A percentile compares a stretch with the other conserved stretches of the same genome.
These are phyloP conservation scores for Anacardium occidentale DNA, from an alignment of 345 rosid species.

Conservation along the genomic window DNA sequence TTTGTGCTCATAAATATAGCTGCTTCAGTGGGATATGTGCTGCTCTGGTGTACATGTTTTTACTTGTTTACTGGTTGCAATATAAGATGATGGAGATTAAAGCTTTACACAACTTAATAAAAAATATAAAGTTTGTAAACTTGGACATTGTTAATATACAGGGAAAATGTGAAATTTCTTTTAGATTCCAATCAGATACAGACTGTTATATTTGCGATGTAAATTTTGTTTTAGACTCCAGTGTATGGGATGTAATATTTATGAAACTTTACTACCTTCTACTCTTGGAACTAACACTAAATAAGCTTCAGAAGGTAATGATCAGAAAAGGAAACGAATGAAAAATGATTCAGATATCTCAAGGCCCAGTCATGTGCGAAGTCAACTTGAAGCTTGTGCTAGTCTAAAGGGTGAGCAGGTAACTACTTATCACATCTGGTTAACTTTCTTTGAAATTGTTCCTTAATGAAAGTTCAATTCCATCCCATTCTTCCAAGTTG, in stretches of 20 bases:
- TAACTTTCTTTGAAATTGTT: background rate
- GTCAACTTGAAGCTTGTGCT: slow-evolving; percentile 68
- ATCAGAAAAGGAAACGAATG: slow-evolving; percentile 71
- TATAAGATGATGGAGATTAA: background rate
- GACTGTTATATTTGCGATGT: background rate
- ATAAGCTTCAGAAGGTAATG: slow-evolving; percentile 70
- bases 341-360: slow-evolving; percentile 70
- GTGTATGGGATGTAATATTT: background rate
- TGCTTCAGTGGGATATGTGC: background rate
- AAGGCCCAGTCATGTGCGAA: slow-evolving; percentile 65
- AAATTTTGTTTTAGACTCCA: slow-evolving; percentile 12
- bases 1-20: background rate
- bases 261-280: slow-evolving; percentile 8
- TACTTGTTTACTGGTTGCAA: background rate
- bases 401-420: slow-evolving; percentile 93
- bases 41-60: background rate
- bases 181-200: slow-evolving; percentile 2
- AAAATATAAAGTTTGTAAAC: background rate
- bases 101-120: background rate
- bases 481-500: slow-evolving; percentile 12
- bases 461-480: slow-evolving; percentile 11
- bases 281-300: slow-evolving; percentile 27
- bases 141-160: background rate
- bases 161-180: slow-evolving; percentile 5
- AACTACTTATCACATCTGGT: background rate